Conservation (phyloP, 2,329 filamentous ascomycete genomes). For the Claviceps citrina region DNA sequence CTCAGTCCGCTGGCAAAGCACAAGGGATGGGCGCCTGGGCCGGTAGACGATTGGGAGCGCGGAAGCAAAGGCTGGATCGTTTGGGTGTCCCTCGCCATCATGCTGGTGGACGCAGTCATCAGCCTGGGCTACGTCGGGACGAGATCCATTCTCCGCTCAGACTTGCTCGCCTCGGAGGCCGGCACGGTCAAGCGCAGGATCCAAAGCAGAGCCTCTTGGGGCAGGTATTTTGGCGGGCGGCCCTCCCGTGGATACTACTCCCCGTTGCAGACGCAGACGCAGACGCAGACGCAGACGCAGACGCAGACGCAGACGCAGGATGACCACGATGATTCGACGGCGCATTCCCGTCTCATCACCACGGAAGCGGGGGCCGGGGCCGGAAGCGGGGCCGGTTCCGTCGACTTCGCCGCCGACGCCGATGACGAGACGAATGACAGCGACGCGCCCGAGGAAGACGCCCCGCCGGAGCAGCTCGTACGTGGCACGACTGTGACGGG, state of each 20-base stretch:
- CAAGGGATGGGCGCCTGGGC: conserved; percentile 76
- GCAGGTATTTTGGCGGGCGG: neutral
- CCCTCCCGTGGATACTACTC: conserved; percentile 15
- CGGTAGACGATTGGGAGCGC: conserved; percentile 73
- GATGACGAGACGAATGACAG: no score
- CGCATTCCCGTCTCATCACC: neutral
- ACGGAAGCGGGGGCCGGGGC: no score
- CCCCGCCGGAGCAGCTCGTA: conserved; percentile 70
- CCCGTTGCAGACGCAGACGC: conserved; percentile 8
- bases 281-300: conserved; percentile 1
- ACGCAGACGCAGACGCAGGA: conserved; percentile 3
- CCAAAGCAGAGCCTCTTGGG: neutral
- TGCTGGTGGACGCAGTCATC: conserved; percentile 85
- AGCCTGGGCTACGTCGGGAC: conserved; percentile 68
- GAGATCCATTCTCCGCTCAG: conserved; percentile 27
- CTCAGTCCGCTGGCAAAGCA: conserved; percentile 78
- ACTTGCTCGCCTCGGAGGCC: conserved; percentile 16
- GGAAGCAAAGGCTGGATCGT: conserved; percentile 98
- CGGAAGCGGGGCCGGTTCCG: no score
- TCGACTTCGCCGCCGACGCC: no score
- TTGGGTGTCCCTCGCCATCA: conserved; percentile 89
- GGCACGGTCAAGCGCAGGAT: neutral
- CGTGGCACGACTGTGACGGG: conserved; percentile 53
- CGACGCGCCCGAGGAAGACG: conserved; percentile 57
- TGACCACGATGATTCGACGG: neutral